These are phyloP conservation scores for Aspergillus sp. DNA, from an alignment of 2,329 filamentous ascomycete species.

Conservation along the genomic window DNA sequence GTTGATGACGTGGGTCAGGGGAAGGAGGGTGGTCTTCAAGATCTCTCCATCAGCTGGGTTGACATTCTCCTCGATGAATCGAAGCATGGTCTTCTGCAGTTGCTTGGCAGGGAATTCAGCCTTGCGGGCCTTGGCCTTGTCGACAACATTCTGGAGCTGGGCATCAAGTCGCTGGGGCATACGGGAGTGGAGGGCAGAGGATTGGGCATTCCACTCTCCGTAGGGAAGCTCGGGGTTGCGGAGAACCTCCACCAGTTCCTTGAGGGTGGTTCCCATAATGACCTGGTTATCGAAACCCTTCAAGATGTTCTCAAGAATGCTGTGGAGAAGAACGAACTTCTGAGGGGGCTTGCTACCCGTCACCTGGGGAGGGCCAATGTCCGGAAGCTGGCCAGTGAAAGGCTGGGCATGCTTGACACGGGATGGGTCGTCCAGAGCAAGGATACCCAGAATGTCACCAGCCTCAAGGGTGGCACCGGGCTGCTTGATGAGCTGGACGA, in stretches of 20 bases:
- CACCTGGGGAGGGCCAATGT: conserved; percentile 79
- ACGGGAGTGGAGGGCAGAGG: conserved; percentile 91
- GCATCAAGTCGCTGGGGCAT: conserved; percentile 93
- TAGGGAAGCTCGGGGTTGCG: conserved; percentile 87
- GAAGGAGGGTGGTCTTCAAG: conserved; percentile 67
- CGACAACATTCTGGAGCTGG: conserved; percentile 77
- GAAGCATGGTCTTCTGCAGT: conserved; percentile 74
- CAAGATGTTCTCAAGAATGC: conserved; percentile 80
- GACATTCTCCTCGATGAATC: conserved; percentile 86
- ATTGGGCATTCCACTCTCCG: conserved; percentile 93
- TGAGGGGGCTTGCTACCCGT: conserved; percentile 89
- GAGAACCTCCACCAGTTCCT: conserved; percentile 84
- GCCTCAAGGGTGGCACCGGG: conserved; percentile 96
- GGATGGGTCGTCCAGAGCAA: conserved; percentile 89
- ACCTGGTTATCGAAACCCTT: conserved; percentile 95
- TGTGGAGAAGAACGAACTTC: conserved; percentile 71
- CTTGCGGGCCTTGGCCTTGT: conserved; percentile 71
- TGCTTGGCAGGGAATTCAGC: conserved; percentile 90
- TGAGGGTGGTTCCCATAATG: conserved; percentile 83
- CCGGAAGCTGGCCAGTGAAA: conserved; percentile 85
- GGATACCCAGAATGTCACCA: conserved; percentile 96
- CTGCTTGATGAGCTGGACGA: conserved; percentile 98
- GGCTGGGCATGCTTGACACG: conserved; percentile 95
- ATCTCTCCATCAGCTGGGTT: conserved; percentile 66
- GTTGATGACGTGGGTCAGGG: conserved; percentile 71